These are phyloP conservation scores for Crataegus laevigata DNA, from an alignment of 306 rosid species.

Conservation along the genomic window DNA sequence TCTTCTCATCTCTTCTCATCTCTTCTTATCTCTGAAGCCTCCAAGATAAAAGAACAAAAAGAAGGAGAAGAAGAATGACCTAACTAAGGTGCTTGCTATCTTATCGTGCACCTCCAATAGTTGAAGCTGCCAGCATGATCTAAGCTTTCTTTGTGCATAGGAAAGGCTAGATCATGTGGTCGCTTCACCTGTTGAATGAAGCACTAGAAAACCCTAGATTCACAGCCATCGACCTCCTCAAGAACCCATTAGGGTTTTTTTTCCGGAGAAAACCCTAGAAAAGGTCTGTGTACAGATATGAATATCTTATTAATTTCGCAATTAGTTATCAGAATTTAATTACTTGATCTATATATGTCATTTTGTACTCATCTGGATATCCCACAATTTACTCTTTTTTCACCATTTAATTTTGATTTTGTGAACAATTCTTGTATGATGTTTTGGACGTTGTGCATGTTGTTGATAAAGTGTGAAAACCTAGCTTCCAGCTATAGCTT, in stretches of 20 bases:
- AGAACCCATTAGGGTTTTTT: conserved; percentile 15
- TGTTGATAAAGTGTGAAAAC: neutral
- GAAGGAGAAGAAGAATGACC: neutral
- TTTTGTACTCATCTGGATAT: conserved; percentile 1
- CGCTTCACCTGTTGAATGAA: conserved; percentile 65
- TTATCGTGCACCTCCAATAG: conserved; percentile 46
- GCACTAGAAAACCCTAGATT: conserved; percentile 27
- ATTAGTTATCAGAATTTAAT: neutral
- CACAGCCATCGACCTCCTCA: neutral
- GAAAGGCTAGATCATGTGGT: conserved; percentile 64
- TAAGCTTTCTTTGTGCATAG: conserved; percentile 24
- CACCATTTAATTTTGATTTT: neutral
- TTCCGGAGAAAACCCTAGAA: neutral
- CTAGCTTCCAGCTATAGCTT: neutral
- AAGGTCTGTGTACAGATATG: neutral
- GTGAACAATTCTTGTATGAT: neutral
- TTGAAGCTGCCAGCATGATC: conserved; percentile 99
- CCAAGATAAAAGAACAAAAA: neutral
- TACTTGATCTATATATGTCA: neutral
- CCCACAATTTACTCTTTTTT: neutral
- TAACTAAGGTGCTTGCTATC: neutral
- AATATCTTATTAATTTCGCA: neutral
- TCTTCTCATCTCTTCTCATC: conserved; percentile 22
- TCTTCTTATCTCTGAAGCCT: conserved; percentile 2
- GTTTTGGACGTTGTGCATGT: conserved; percentile 3